These are phyloP conservation scores for Kuraishia piskuri DNA, from an alignment of 805 yeast genomes.

Conservation along the genomic window DNA sequence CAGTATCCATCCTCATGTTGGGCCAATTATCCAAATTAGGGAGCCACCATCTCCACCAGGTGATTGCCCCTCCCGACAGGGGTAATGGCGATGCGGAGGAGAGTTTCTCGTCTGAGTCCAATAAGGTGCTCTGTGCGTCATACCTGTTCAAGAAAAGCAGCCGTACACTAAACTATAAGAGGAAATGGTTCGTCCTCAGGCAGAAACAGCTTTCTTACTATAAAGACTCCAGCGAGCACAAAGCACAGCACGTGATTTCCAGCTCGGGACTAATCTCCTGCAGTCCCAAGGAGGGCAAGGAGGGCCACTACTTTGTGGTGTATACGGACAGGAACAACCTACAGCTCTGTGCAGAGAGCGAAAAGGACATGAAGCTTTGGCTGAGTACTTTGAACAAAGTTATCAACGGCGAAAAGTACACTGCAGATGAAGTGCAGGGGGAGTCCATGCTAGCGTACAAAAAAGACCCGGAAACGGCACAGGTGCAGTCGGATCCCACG, in stretches of 20 bases:
- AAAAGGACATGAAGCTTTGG: conserved; percentile 5
- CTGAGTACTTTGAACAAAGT: conserved; percentile 4
- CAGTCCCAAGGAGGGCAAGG: conserved; percentile 7
- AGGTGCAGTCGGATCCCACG: too few relatives aligned
- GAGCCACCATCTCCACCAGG: conserved; percentile 1
- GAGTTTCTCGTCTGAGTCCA: conserved; percentile 3
- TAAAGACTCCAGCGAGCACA: conserved; percentile 28
- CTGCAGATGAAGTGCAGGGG: background rate
- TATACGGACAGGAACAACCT: conserved; percentile 8
- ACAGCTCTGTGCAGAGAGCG: conserved; percentile 11
- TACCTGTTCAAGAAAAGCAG: conserved; percentile 24
- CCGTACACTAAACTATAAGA: conserved; percentile 29
- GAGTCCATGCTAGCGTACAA: too few relatives aligned
- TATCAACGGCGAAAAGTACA: conserved; percentile 8
- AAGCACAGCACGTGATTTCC: conserved; percentile 25
- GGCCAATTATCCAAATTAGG: background rate
- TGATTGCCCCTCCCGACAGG: background rate
- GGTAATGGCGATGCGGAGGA: background rate
- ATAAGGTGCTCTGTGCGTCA: conserved; percentile 16
- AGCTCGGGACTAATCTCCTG: conserved; percentile 14
- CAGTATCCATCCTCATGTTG: too few relatives aligned
- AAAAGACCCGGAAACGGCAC: too few relatives aligned
- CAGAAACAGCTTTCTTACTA: conserved; percentile 29
- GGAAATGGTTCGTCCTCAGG: conserved; percentile 30
- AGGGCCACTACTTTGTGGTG: conserved; percentile 5